Evolutionary conservation across 164 flowering plant species (phyloP), one percentile per base, ranked within the genome.

Genomic region (Vitis riparia): DNA sequence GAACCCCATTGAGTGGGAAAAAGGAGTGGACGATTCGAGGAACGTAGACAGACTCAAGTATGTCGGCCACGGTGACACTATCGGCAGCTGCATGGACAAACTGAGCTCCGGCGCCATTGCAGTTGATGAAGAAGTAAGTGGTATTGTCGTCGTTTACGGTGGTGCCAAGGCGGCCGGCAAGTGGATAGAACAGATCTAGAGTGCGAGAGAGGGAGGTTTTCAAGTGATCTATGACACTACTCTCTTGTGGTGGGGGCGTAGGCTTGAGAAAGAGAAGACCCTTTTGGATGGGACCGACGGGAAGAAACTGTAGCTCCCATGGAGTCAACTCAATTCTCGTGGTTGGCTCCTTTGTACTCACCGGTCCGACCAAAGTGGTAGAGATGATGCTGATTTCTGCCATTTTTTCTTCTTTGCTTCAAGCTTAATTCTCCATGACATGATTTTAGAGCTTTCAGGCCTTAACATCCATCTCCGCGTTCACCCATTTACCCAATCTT

Each of bases 261-360:
- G 83, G 81, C 11, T 68, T 76, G 44, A 1, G 66, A 68, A 81
- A 85, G 47, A 87, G 71, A 55, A 89, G 75, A 1, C 91, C 93
- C 71, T 77, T 84, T 57, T 86, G 94, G 68, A 75, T 83, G 1
- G 49, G 1, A 16, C 55, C 71, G 1, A 55, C 0, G 11, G 11
- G 10, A 32, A 80, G 75, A 66, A 73, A 71, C 32, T 72, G 72
- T 1, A 88, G 67, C 65, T 89, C 91, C 84, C 84, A 87, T 60
- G 85, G 70, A 68, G 67, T 71, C 8, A 77, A n/a, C 11, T 73
- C 68, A 1, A 76, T 64, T 23, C 62, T 73, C 1, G n/a, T 44
- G 23, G 5, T 27, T 19, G 59, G 6, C 1, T 49, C 16, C 2
- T 49, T 17, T 19, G 8, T 55, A 14, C 9, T 65, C n/a, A 64